Evolutionary conservation across 1,139 yeast species (phyloP).

Genomic region (Taiozyma sp.): DNA sequence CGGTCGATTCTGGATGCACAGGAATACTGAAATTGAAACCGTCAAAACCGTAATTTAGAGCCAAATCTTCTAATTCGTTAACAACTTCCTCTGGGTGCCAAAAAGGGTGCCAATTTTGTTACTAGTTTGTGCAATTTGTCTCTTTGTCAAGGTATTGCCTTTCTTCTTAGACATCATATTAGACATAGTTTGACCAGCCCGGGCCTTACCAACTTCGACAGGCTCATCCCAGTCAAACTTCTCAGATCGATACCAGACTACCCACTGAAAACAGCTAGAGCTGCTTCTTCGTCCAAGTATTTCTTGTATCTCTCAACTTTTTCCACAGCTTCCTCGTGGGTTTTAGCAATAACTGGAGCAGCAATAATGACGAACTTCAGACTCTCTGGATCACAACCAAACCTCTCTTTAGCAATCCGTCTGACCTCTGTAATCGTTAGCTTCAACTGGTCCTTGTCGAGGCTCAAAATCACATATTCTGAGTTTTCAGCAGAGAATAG

Average conservation of each 20-base stretch:
- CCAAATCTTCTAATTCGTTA: constrained; percentile 28
- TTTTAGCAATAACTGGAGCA: constrained; percentile 32
- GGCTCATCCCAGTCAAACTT: constrained; percentile 26
- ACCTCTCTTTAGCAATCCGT: constrained; percentile 28
- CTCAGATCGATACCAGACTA: constrained; percentile 27
- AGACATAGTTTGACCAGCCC: constrained; percentile 7
- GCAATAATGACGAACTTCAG: constrained; percentile 30
- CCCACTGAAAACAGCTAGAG: constrained; percentile 35
- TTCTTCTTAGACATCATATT: constrained; percentile 7
- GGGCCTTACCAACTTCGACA: constrained; percentile 19
- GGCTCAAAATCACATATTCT: constrained; percentile 21
- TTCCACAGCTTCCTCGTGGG: constrained; percentile 31
- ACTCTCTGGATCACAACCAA: constrained; percentile 29
- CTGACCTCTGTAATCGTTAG: constrained; percentile 29
- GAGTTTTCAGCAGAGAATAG: constrained; percentile 37
- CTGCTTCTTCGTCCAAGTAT: constrained; percentile 36
- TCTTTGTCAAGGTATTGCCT: constrained; percentile 18
- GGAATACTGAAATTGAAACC: constrained; percentile 32
- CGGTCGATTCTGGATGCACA: constrained; percentile 29
- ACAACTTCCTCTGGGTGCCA: constrained; percentile 10
- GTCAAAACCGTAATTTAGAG: constrained; percentile 28
- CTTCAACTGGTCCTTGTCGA: constrained; percentile 22
- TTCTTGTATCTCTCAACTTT: constrained; percentile 28
- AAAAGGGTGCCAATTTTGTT: constrained; percentile 18
- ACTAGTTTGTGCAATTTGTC: constrained; percentile 23